Evolutionary conservation across 192 early-diverging fungal genomes (phyloP), one percentile per base, ranked within the genome.

Genomic region (Backusella psychrophila): DNA sequence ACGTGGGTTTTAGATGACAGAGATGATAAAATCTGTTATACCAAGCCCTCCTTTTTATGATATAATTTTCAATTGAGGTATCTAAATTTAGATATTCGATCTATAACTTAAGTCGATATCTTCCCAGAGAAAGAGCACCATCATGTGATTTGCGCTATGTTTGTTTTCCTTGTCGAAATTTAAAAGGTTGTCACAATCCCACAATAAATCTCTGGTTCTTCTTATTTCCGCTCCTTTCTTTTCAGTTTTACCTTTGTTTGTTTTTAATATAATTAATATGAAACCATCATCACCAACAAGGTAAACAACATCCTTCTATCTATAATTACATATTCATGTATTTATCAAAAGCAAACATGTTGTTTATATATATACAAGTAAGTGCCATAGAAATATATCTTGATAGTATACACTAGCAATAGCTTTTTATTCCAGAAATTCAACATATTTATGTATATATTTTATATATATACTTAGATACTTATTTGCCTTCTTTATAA

Each of bases 201-300:
- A 29, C 23, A 63, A 63, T 29, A 29, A 63, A 63, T 29, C 56
- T 3, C 11, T 63, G 23, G 11, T 29, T 29, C 56, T 39, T 63
- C 56, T 63, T 63, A 63, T 63, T 63, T 63, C 23, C 56, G 56
- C 56, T 63, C 56, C 56, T 63, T 63, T 63, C 56, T 63, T 63
- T 63, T 63, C 23, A 2, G 23, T 23, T 56, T 56, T 63, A 63
- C 23, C 9, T 63, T 29, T 63, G n/a, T 11, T 1, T 63, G 9
- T 63, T 63, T 29, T 8, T 29, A 29, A 14, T 63, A 63, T 63
- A 63, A 29, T 29, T 63, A 63, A 63, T 63, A 63, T 63, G 56
- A 63, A 63, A 63, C 56, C 56, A 63, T 63, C 56, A 14, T 63
- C 56, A 63, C 12, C 56, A 29, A 29, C 56, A 23, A 63, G 56